A percentile compares a stretch with the other conserved stretches of the same genome.
These are phyloP conservation scores for Colletotrichum ledebouriae DNA, from an alignment of 2,329 filamentous ascomycete genomes.

Conservation along the genomic window DNA sequence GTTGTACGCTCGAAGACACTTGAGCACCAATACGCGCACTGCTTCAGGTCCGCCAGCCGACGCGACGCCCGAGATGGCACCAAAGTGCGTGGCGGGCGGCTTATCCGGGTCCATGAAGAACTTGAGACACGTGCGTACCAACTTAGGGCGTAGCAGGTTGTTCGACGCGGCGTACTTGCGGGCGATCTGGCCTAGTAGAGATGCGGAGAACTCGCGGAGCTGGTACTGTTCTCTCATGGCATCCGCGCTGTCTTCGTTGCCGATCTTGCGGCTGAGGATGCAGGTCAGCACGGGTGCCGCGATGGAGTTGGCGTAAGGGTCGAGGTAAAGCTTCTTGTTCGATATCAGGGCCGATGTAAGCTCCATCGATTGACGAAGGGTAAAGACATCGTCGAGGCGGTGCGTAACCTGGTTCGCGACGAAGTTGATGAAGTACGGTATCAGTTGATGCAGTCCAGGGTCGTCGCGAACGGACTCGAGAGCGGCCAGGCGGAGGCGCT, in stretches of 20 bases:
- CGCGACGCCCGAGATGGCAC: conserved; percentile 84
- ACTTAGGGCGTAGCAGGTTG: conserved; percentile 84
- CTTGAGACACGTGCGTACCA: conserved; percentile 94
- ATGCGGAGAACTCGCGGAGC: conserved; percentile 86
- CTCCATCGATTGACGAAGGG: conserved; percentile 92
- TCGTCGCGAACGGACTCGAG: conserved; percentile 89
- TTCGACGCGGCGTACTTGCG: conserved; percentile 86
- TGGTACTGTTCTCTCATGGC: conserved; percentile 77
- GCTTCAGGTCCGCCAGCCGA: conserved; percentile 78
- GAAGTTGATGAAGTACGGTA: conserved; percentile 97
- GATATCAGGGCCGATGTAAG: conserved; percentile 86
- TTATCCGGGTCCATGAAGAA: conserved; percentile 90
- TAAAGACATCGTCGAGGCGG: conserved; percentile 88
- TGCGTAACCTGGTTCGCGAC: conserved; percentile 97
- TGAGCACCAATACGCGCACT: conserved; percentile 68
- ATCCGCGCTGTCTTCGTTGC: conserved; percentile 66
- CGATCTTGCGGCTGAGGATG: conserved; percentile 85
- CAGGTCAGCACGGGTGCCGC: conserved; percentile 93
- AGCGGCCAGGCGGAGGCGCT: conserved; percentile 82
- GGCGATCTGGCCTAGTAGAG: conserved; percentile 83
- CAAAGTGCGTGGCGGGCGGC: conserved; percentile 87
- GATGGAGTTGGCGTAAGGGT: conserved; percentile 73
- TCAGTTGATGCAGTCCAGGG: conserved; percentile 92
- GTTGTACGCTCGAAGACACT: conserved; percentile 69
- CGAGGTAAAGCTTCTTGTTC: conserved; percentile 82